Conservation (phyloP, 1,284 basidiomycete species). For the Pterula multifida region DNA sequence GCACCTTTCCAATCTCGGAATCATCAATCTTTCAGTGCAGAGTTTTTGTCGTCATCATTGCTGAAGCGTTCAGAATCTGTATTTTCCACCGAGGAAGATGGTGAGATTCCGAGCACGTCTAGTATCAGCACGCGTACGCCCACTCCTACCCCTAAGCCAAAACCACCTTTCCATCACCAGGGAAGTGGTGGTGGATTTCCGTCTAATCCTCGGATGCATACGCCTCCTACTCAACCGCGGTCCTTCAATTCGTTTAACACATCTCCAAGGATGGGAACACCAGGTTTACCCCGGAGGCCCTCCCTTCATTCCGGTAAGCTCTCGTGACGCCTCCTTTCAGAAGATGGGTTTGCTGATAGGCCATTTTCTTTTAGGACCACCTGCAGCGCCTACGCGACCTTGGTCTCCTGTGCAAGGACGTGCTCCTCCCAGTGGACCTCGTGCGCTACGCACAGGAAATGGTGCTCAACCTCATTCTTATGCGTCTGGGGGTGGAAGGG, state of each 20-base stretch:
- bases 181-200: neutral
- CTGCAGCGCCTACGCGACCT: neutral
- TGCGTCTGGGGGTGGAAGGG: neutral
- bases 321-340: too few relatives aligned
- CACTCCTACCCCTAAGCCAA: neutral
- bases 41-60: neutral
- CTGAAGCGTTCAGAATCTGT: neutral
- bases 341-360: too few relatives aligned
- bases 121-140: neutral
- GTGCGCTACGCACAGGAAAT: neutral
- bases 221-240: neutral
- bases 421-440: neutral
- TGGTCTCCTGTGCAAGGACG: constrained; percentile 1
- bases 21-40: neutral
- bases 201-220: neutral
- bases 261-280: neutral
- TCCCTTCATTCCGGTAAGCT: neutral
- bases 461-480: neutral
- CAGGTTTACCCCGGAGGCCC: neutral
- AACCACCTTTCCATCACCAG: neutral
- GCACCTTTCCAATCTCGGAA: neutral
- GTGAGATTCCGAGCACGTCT: neutral
- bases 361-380: neutral
- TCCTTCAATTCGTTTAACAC: neutral
- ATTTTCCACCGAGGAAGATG: neutral